phyloP scores from a whole-genome alignment of 2,329 filamentous ascomycete species.

The Cryphonectria naterciae region DNA sequence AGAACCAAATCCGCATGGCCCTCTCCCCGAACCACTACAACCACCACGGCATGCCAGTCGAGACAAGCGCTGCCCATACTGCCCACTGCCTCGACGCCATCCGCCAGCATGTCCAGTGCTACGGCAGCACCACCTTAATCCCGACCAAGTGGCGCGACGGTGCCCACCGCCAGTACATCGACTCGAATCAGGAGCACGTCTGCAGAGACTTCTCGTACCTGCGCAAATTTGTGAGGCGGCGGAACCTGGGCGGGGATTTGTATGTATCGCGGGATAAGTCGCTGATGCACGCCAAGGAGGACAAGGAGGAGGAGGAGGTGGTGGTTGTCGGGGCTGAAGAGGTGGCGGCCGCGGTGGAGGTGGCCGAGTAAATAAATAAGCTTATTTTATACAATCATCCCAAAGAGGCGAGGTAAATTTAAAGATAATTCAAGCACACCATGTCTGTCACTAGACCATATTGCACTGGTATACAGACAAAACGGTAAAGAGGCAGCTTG shows the following conservation, averaged over 20 bases:
- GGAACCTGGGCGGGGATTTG: constrained; percentile 19
- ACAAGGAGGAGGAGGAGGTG: background rate
- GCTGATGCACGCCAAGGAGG: background rate
- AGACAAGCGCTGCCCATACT: constrained; percentile 24
- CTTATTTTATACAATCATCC: background rate
- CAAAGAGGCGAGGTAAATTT: background rate
- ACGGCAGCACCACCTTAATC: constrained; percentile 32
- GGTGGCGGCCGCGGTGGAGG: background rate
- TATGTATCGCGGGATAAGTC: constrained; percentile 23
- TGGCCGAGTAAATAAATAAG: background rate
- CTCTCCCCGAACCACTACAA: constrained; percentile 30
- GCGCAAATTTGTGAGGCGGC: constrained; percentile 20
- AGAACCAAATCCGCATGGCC: constrained; percentile 32
- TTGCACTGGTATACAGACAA: too few species aligned
- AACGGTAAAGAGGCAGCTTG: too few species aligned
- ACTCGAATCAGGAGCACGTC: constrained; percentile 33
- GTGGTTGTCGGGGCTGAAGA: background rate
- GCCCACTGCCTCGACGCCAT: constrained; percentile 34
- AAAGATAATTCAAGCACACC: background rate
- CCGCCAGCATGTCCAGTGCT: constrained; percentile 33
- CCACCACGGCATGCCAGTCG: constrained; percentile 15
- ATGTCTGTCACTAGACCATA: background rate
- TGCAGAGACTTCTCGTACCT: constrained; percentile 31
- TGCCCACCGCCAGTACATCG: constrained; percentile 31
- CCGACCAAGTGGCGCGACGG: constrained; percentile 30